Percentiles rank a stretch among this genome's conserved stretches.
These are phyloP conservation scores for Sextonia rubra DNA, from an alignment of 164 flowering plant species.

Conservation along the genomic window DNA sequence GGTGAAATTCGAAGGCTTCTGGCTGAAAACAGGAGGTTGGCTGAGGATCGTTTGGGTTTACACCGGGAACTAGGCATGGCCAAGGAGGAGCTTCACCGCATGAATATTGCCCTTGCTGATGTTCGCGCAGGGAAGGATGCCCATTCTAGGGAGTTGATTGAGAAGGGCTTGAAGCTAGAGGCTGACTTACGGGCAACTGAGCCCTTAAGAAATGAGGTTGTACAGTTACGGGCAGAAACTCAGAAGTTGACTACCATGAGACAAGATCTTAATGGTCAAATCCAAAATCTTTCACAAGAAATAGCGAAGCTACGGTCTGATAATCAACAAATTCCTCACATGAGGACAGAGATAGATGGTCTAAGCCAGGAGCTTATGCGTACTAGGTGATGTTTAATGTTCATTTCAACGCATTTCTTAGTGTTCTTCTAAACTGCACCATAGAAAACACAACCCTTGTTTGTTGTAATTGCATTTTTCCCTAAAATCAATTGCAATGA, in stretches of 20 bases:
- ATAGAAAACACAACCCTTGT: too few species aligned
- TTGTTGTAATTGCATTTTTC: too few species aligned
- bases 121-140: conserved; percentile 72
- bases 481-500: too few species aligned
- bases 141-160: conserved; percentile 71
- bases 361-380: conserved; percentile 79
- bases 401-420: background rate
- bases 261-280: conserved; percentile 63
- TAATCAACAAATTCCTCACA: conserved; percentile 62
- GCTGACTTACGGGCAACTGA: conserved; percentile 84
- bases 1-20: conserved; percentile 69
- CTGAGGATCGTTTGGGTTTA: conserved; percentile 65
- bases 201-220: conserved; percentile 62
- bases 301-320: conserved; percentile 59
- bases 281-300: conserved; percentile 61
- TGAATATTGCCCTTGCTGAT: conserved; percentile 59
- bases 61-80: conserved; percentile 66
- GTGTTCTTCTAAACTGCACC: background rate
- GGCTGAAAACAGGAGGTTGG: conserved; percentile 65
- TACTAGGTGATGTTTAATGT: conserved; percentile 54
- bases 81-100: conserved; percentile 75
- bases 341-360: conserved; percentile 69
- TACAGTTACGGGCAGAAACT: conserved; percentile 62
- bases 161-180: conserved; percentile 77
- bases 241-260: conserved; percentile 51